Percentiles rank a stretch among this genome's conserved stretches.
Evolutionary conservation across 176 grass and related monocot genomes (phyloP).

Genomic region (Ensete ventricosum): DNA sequence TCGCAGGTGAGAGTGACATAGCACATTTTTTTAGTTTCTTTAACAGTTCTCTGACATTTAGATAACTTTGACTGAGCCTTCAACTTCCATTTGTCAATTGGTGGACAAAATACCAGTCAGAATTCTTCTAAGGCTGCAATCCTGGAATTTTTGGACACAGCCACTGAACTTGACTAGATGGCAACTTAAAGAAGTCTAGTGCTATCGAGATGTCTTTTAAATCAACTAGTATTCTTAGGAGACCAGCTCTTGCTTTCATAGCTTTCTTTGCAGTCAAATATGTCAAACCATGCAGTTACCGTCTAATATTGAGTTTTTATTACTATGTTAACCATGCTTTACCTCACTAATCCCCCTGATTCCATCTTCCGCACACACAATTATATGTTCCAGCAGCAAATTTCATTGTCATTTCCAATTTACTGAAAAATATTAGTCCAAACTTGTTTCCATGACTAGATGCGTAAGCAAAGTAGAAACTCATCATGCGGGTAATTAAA

Average conservation of each 20-base stretch:
- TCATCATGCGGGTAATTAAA: neutral
- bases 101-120: neutral
- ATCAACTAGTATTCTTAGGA: neutral
- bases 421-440: neutral
- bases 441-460: no score
- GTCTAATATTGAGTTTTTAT: neutral
- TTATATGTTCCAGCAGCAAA: neutral
- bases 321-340: neutral
- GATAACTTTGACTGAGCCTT: neutral
- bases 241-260: neutral
- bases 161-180: neutral
- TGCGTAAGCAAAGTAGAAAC: no score
- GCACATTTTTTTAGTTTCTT: no score
- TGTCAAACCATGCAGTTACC: neutral
- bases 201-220: neutral
- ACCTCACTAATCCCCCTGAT: neutral
- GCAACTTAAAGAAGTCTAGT: neutral
- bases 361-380: neutral
- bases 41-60: neutral
- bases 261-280: neutral
- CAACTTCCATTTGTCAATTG: neutral
- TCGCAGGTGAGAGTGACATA: neutral
- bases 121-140: neutral
- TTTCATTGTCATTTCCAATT: neutral
- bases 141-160: neutral